phyloP scores from a whole-genome alignment of 2,329 filamentous ascomycete species.

The Dryadomyces quercivorus region DNA sequence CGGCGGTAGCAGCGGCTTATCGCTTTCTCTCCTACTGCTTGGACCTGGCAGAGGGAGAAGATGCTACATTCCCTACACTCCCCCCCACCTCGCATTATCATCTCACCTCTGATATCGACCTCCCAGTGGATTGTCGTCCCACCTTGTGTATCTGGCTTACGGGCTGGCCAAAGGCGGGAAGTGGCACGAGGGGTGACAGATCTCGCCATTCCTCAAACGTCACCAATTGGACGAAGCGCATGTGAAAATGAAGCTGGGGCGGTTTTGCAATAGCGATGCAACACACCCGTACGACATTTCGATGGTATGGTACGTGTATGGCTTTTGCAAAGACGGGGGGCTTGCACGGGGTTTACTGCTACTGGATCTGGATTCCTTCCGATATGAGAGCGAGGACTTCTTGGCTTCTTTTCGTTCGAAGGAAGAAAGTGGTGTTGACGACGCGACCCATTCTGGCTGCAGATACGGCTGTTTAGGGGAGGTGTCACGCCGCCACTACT shows the following conservation, averaged over 20 bases:
- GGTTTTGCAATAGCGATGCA: background rate
- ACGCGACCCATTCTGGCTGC: background rate
- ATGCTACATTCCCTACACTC: background rate
- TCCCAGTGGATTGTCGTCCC: background rate
- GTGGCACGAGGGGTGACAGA: background rate
- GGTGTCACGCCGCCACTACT: background rate
- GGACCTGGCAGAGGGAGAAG: background rate
- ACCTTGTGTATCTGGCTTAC: background rate
- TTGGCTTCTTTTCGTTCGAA: background rate
- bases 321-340: background rate
- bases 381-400: background rate
- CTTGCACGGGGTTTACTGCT: background rate
- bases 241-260: background rate
- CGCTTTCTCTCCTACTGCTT: background rate
- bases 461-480: background rate
- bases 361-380: background rate
- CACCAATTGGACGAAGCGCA: conserved; percentile 3
- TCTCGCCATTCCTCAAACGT: conserved; percentile 1
- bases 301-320: background rate
- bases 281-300: background rate
- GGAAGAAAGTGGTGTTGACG: background rate
- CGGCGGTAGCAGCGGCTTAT: background rate
- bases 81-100: background rate
- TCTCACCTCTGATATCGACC: background rate
- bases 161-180: background rate